phyloP scores from a whole-genome alignment of 2,329 filamentous ascomycete species.

The Cytospora mali region DNA sequence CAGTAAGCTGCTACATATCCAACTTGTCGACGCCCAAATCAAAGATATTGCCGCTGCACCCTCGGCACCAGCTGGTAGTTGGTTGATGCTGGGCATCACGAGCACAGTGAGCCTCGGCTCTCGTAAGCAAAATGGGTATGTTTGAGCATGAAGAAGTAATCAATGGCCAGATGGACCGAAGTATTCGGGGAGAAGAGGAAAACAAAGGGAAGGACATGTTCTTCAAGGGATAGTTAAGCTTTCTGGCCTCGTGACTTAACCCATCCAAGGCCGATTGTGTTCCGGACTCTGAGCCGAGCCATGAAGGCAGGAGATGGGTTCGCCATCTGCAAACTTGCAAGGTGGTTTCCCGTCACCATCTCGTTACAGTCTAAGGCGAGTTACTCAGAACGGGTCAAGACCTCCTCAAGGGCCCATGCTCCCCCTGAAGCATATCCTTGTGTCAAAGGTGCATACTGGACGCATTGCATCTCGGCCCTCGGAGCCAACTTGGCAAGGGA shows the following conservation, averaged over 20 bases:
- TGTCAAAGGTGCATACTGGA: neutral
- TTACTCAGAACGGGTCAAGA: neutral
- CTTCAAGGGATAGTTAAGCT: constrained; percentile 11
- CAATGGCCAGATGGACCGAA: constrained; percentile 1
- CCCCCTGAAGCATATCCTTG: neutral
- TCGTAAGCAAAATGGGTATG: neutral
- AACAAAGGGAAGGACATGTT: neutral
- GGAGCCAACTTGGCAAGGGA: neutral
- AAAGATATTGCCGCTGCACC: constrained; percentile 24
- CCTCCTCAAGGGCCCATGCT: neutral
- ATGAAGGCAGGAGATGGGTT: neutral
- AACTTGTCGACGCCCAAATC: constrained; percentile 22
- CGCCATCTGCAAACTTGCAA: neutral
- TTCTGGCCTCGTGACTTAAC: constrained; percentile 12
- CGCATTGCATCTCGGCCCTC: neutral
- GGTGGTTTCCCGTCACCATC: neutral
- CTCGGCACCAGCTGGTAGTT: constrained; percentile 26
- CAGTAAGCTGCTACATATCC: constrained; percentile 27
- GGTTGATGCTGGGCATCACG: constrained; percentile 28
- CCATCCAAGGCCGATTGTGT: neutral
- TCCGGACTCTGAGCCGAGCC: neutral
- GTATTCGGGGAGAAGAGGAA: neutral
- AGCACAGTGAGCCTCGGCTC: constrained; percentile 15
- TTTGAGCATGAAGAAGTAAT: neutral
- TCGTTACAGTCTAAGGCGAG: neutral